Conservation (phyloP, 2,329 filamentous ascomycete species). For the Botrytis medusae region DNA sequence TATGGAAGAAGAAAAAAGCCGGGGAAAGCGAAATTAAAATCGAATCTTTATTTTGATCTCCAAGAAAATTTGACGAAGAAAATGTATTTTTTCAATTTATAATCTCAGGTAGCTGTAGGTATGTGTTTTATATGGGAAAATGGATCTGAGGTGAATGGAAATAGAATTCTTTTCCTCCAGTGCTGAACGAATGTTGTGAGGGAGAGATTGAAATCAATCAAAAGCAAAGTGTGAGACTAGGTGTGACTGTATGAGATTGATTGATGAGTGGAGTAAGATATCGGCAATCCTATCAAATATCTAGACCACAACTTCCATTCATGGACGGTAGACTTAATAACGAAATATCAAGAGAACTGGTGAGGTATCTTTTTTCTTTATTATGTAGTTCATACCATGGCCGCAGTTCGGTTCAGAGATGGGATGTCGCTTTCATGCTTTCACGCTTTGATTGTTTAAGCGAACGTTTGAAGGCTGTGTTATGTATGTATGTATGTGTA, state of each 20-base stretch:
- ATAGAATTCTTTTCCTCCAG: neutral
- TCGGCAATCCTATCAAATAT: neutral
- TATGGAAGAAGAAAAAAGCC: constrained; percentile 3
- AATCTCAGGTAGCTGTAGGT: neutral
- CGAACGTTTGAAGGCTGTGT: constrained; percentile 1
- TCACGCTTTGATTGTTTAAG: neutral
- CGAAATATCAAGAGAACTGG: too few species aligned
- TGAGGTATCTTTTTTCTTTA: neutral
- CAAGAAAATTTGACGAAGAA: neutral
- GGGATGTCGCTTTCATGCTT: neutral
- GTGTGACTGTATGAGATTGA: neutral
- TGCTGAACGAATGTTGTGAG: neutral
- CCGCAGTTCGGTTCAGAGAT: neutral
- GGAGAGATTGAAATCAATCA: neutral
- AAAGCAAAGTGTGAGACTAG: neutral
- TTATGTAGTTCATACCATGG: neutral
- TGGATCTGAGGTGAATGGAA: neutral
- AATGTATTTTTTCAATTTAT: neutral
- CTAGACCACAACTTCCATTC: neutral
- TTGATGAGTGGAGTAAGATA: neutral
- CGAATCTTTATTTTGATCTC: constrained; percentile 1
- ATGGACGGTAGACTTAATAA: neutral
- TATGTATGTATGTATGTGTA: neutral
- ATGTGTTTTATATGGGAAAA: neutral
- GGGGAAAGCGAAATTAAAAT: neutral